phyloP scores from a whole-genome alignment of 1,139 yeast genomes.

The Schwanniomyces etchellsii region DNA sequence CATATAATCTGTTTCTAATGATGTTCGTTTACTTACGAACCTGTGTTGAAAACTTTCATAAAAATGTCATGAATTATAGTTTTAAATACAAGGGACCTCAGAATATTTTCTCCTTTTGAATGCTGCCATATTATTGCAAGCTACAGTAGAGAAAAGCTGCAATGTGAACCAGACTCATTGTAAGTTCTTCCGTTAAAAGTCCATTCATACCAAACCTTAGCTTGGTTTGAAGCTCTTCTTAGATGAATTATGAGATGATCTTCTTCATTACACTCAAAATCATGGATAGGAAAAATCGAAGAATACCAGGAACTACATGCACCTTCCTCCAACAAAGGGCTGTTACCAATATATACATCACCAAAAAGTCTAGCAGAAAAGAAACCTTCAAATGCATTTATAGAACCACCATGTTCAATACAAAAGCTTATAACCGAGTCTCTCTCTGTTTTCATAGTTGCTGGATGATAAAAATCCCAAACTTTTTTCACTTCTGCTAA shows the following conservation, averaged over 20 bases:
- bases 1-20: slow-evolving; percentile 10
- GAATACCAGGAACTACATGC: slow-evolving; percentile 57
- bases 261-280: slow-evolving; percentile 42
- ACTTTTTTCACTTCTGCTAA: slow-evolving; percentile 31
- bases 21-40: too few relatives aligned
- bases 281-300: slow-evolving; percentile 62
- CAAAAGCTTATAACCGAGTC: background rate
- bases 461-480: slow-evolving; percentile 55
- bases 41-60: too few relatives aligned
- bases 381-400: slow-evolving; percentile 74
- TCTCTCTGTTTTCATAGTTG: slow-evolving; percentile 2
- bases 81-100: too few relatives aligned
- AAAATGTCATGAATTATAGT: too few relatives aligned
- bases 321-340: slow-evolving; percentile 10
- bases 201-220: slow-evolving; percentile 80
- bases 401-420: slow-evolving; percentile 6
- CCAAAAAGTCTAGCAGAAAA: slow-evolving; percentile 65
- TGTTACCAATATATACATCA: slow-evolving; percentile 36
- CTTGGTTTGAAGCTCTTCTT: slow-evolving; percentile 17
- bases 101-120: too few relatives aligned
- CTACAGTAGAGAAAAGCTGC: too few relatives aligned
- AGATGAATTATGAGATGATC: slow-evolving; percentile 44
- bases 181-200: slow-evolving; percentile 23
- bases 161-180: slow-evolving; percentile 16
- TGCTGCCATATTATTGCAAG: too few relatives aligned